phyloP scores from a whole-genome alignment of 2,329 filamentous ascomycete species.

The Phialemoniopsis sp. region DNA sequence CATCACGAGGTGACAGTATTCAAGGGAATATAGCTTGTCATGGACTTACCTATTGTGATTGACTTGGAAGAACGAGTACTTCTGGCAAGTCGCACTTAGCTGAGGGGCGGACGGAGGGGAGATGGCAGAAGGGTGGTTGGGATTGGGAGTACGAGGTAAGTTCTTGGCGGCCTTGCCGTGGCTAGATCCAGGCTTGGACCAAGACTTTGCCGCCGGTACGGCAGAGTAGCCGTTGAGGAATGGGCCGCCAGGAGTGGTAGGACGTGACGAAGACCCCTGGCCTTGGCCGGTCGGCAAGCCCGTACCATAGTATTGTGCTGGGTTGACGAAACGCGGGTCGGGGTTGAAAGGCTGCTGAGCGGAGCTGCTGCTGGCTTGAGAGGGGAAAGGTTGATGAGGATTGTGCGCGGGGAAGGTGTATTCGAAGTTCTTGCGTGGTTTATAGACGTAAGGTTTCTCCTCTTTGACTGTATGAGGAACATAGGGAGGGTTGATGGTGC shows the following conservation, averaged over 20 bases:
- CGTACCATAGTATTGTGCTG: too few relatives aligned
- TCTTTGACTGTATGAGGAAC: conserved; percentile 19
- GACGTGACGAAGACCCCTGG: too few relatives aligned
- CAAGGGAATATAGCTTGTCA: neutral
- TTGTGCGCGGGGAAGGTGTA: conserved; percentile 26
- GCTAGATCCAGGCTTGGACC: too few relatives aligned
- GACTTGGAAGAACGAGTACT: conserved; percentile 55
- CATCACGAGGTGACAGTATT: conserved; percentile 10
- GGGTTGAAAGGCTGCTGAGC: neutral
- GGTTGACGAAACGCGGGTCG: too few relatives aligned
- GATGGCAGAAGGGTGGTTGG: conserved; percentile 9
- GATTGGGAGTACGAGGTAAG: conserved; percentile 12
- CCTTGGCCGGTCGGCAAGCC: too few relatives aligned
- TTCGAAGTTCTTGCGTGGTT: conserved; percentile 35
- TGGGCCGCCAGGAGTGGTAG: too few relatives aligned
- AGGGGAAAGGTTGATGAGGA: neutral
- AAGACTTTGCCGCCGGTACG: too few relatives aligned
- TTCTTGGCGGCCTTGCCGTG: conserved; percentile 1
- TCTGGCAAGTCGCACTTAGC: conserved; percentile 38
- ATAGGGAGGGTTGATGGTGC: conserved; percentile 16
- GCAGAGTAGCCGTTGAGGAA: too few relatives aligned
- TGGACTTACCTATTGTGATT: conserved; percentile 50
- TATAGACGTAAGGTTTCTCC: conserved; percentile 50
- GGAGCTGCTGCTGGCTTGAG: neutral
- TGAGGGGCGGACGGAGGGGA: conserved; percentile 13